Evolutionary conservation across 139 green algal genomes (phyloP), one percentile per base, ranked within the genome.

Genomic region (Chlorella sp.): DNA sequence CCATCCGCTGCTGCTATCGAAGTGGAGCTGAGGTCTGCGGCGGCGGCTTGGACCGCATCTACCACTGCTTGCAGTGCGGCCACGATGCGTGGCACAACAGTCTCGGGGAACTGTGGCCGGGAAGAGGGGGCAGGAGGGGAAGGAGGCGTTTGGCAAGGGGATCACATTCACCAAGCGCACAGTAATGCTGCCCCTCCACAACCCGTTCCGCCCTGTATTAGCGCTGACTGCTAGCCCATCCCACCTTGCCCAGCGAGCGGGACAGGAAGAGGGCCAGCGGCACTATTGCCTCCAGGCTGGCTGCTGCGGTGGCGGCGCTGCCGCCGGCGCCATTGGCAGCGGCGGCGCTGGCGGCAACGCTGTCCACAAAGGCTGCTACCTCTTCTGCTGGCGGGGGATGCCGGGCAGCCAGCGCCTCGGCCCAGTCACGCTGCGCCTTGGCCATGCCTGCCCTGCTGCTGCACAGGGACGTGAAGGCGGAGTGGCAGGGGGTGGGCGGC

Each of bases 381-480:
- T 74, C 78, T 4, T 75, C 78, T 0, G 16, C 25, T 11, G 17
- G 3, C 38, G 65, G 4, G 7, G 78, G 63, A 39, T 75, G 78
- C 63, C 30, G 65, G 1, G 41, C 39, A 30, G 78, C 78, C 62
- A 83, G n/a, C 21, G 39, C 28, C 12, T 83, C 78, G 1, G 63
- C 78, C 62, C 62, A 83, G 28, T 83, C 78, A 18, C 63, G 63
- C 78, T 83, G 63, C 15, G 78, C 63, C 78, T 74, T 74, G 39
- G 39, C 62, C 78, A 83, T 74, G 63, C 25, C 63, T 11, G 62
- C 7, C 32, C 44, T 51, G 7, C 9, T 51, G 44, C 44, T 51
- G 44, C 51, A 15, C 12, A 60, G 21, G 2, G 13, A 21, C 51
- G 11, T 9, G 12, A 21, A 15, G 62, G 70, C 70, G 26, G 38